Base-by-base conservation (phyloP, 78 protist species). In the Mastigamoeba balamuthi region DNA sequence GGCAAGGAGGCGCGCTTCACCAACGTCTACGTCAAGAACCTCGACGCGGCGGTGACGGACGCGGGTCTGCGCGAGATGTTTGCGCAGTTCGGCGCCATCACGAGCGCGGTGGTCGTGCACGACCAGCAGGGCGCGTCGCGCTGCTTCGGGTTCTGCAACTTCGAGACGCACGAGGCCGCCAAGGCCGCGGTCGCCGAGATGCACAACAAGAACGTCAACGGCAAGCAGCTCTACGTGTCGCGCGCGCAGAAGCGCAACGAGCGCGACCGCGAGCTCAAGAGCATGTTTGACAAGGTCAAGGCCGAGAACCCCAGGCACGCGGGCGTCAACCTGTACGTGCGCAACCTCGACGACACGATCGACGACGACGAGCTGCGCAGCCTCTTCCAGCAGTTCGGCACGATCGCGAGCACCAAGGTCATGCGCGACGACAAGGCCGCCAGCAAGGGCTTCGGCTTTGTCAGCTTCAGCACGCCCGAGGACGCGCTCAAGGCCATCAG, bases 401-500 rank as follows among this genome's bases (percentile, higher is more conserved):
- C 90, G 77, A 91, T 97, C 86, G 87, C 95, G 68, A 76, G 90
- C 1, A 84, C 86, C 69, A 72, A 74, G 74, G 91, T 97, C 58
- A 93, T 93, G 97, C 10, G 44, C 35, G 98, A 96, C 86, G 88
- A 78, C n/a, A 70, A 77, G 74, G 77, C 71, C 75, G 39, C 69
- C 43, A 69, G 89, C 6, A 80, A 78, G 72, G 96, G 98, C 42
- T 97, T 97, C 75, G 99, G 99, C 52, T 97, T 95, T 66, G 97
- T 97, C 40, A 91, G 97, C 75, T 96, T 94, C 89, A 28, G 74
- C 25, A 5, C 78, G 25, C 74, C 87, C 5, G 98, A 95, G 71
- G 98, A 93, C 82, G 99, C 99, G 40, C 72, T 87, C 65, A 53
- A 75, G 58, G 99, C 99, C 63, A 87, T 94, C 71, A 64, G 84